Conservation (phyloP, 2,329 filamentous ascomycete genomes). For the Lachnellula suecica region DNA sequence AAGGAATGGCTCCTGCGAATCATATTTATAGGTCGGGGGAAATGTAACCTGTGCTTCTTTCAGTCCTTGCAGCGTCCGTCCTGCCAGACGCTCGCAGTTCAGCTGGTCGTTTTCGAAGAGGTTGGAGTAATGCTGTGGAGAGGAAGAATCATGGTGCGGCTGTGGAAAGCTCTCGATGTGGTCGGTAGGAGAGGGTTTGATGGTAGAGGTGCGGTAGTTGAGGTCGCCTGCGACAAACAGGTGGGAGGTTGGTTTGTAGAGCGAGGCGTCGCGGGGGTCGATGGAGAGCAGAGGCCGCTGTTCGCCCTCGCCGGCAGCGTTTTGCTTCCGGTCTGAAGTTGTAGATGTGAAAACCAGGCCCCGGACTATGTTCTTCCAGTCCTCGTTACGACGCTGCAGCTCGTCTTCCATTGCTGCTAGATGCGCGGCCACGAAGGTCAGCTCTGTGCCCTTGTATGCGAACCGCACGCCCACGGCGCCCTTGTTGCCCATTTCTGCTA, state of each 20-base stretch:
- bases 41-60: conserved; percentile 74
- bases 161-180: conserved; percentile 58
- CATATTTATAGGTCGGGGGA: conserved; percentile 93
- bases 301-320: conserved; percentile 29
- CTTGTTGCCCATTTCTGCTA: conserved; percentile 92
- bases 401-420: conserved; percentile 85
- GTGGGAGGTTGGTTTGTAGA: conserved; percentile 75
- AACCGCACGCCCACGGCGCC: conserved; percentile 81
- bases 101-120: conserved; percentile 80
- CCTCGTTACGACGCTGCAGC: conserved; percentile 72
- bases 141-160: conserved; percentile 48
- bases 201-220: conserved; percentile 84
- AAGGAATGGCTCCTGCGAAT: conserved; percentile 43
- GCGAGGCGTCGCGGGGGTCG: conserved; percentile 50
- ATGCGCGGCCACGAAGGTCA: conserved; percentile 88
- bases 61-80: conserved; percentile 75
- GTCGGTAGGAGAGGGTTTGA: conserved; percentile 59
- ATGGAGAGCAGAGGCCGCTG: conserved; percentile 40
- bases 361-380: conserved; percentile 84
- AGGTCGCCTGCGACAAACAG: conserved; percentile 89
- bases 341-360: conserved; percentile 70
- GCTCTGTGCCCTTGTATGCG: conserved; percentile 57
- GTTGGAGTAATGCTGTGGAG: conserved; percentile 59
- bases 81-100: conserved; percentile 64
- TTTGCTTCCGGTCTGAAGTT: conserved; percentile 16